Base-by-base conservation (phyloP, 2,329 filamentous ascomycete species). In the Colletotrichum falcatum region DNA sequence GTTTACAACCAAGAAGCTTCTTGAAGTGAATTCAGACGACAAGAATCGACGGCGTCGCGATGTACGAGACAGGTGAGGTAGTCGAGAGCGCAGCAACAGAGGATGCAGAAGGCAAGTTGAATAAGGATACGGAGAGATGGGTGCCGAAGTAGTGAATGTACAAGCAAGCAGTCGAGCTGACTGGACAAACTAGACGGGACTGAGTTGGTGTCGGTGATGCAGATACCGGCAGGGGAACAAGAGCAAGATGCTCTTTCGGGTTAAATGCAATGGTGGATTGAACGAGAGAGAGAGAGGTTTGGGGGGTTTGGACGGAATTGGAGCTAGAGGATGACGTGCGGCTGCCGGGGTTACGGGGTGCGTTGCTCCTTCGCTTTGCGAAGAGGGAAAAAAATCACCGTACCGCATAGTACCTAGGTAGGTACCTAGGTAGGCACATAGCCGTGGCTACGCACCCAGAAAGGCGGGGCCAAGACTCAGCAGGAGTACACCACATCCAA, bases 341-440 rank as follows among this genome's bases (percentile, higher is more conserved):
- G 68, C 68, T 71, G 68, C 68, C 59, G 58, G 64, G 68, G 68
- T 63, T 23, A 68, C 64, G 44, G 59, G 58, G 16, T 44, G 44
- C 44, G 58, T 26, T 44, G 53, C 53, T 44, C 28, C 53, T 61
- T 46, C 46, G n/a, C 51, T 35, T 26, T 48, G 42, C 53, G 20
- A n/a, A n/a, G 18, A 8, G 3, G 9, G 8, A 4, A n/a, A 44
- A n/a, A 44, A n/a, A 44, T 9, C 42, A 44, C 6, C 42, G 42
- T 46, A 46, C 42, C 44, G 11, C 5, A n/a, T n/a, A n/a, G n/a
- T n/a, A 1, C 5, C 14, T n/a, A 44, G 18, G 20, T 20, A 39
- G 16, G 39, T 42, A 20, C 39, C 6, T 42, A 42, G 39, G 35
- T 16, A 37, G 35, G 12, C 12, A 37, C n/a, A n/a, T n/a, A n/a